These are phyloP conservation scores for Annulohypoxylon moriforme DNA, from an alignment of 495 filamentous ascomycete species.

Conservation along the genomic window DNA sequence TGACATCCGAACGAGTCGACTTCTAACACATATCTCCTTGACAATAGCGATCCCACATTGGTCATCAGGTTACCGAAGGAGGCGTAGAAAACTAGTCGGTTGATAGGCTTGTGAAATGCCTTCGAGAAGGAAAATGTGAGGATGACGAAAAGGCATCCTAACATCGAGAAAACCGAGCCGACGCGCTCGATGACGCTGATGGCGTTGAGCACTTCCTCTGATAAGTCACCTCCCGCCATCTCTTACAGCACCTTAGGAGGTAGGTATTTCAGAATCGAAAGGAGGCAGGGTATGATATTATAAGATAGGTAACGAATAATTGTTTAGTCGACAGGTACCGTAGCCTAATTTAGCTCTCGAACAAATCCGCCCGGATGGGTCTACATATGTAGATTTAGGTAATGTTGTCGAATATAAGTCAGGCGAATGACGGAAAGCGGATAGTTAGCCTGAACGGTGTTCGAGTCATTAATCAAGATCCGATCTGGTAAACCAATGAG, in stretches of 20 bases:
- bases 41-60: constrained; percentile 82
- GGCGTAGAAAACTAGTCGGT: constrained; percentile 86
- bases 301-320: background rate
- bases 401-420: background rate
- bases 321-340: background rate
- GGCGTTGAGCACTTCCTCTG: constrained; percentile 49
- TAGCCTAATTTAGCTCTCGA: background rate
- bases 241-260: background rate
- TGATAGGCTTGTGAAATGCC: constrained; percentile 85
- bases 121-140: constrained; percentile 71
- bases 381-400: constrained; percentile 11
- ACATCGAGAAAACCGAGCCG: constrained; percentile 75
- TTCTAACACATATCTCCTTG: constrained; percentile 64
- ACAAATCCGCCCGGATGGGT: background rate
- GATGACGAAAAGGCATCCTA: constrained; percentile 79
- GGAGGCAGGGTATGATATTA: background rate
- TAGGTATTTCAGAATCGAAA: background rate
- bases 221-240: constrained; percentile 36
- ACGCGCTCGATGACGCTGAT: constrained; percentile 73
- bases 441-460: background rate
- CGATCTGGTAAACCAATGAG: background rate
- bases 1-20: constrained; percentile 70
- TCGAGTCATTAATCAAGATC: constrained; percentile 19
- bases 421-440: background rate
- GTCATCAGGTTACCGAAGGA: constrained; percentile 85